Percentiles rank a stretch among this genome's conserved stretches.
Evolutionary conservation across 2,329 filamentous ascomycete genomes (phyloP).

Genomic region (Apiospora malaysiana): DNA sequence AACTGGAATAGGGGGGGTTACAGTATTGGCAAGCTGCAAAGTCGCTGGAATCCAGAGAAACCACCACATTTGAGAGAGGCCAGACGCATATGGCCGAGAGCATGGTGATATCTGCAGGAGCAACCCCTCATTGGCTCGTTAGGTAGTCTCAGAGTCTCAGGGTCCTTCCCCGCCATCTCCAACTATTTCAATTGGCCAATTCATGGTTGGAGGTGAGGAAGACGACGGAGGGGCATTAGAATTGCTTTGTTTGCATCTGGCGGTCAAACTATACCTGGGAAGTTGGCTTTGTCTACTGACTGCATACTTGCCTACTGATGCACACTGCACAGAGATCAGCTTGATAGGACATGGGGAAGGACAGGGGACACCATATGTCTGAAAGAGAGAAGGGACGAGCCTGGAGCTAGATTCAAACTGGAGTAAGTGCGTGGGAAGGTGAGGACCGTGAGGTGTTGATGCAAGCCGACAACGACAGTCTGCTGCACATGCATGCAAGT

Average conservation of each 20-base stretch:
- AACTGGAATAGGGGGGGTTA: not conserved
- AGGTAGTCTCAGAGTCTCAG: not conserved
- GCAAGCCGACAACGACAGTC: not conserved
- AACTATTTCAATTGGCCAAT: not conserved
- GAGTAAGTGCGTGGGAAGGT: not conserved
- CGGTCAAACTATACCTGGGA: not conserved
- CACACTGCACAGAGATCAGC: not conserved
- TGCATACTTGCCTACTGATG: not conserved
- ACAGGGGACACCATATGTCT: not conserved
- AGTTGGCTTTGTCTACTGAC: not conserved
- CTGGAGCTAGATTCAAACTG: not conserved
- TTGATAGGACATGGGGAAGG: not conserved
- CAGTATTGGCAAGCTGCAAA: not conserved
- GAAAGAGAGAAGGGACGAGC: not conserved
- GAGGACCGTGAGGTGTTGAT: not conserved
- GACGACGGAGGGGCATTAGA: not conserved
- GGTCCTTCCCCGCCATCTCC: not conserved
- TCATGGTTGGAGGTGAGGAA: not conserved
- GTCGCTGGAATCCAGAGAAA: too few species aligned
- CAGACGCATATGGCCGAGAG: not conserved
- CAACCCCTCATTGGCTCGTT: not conserved
- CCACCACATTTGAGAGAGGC: not conserved
- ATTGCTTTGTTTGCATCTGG: not conserved
- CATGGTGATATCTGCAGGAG: not conserved
- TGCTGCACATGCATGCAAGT: conserved; percentile 1